These are phyloP conservation scores for Boletus sp. DNA, from an alignment of 768 basidiomycete species.

Conservation along the genomic window DNA sequence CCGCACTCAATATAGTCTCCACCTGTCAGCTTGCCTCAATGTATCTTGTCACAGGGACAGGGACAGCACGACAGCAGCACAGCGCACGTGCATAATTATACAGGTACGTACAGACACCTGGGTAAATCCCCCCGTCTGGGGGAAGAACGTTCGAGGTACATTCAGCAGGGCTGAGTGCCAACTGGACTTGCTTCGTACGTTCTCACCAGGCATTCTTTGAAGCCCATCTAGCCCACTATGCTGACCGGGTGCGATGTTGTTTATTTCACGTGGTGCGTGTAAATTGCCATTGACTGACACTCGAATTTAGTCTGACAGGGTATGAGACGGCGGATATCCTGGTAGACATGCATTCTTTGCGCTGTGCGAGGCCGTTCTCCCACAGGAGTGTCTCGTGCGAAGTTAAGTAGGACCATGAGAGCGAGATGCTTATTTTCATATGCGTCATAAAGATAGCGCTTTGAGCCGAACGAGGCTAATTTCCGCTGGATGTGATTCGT, in stretches of 20 bases:
- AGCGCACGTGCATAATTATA: too few species aligned
- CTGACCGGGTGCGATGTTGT: not conserved
- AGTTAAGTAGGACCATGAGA: not conserved
- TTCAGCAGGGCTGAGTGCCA: not conserved
- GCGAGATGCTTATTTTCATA: not conserved
- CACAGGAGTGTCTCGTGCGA: constrained; percentile 1
- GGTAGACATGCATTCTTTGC: not conserved
- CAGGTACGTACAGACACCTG: too few species aligned
- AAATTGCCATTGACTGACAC: not conserved
- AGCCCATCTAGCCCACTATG: not conserved
- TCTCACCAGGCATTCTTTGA: not conserved
- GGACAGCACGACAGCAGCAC: too few species aligned
- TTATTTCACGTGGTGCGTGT: not conserved
- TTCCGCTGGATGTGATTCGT: not conserved
- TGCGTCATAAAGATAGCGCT: not conserved
- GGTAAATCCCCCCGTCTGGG: too few species aligned
- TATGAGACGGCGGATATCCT: not conserved
- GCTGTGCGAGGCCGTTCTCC: not conserved
- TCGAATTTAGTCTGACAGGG: not conserved
- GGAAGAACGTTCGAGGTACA: constrained; percentile 1
- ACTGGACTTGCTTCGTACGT: not conserved
- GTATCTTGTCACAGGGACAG: too few species aligned
- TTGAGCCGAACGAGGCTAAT: constrained; percentile 9
- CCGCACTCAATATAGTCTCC: too few species aligned
- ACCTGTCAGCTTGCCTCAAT: too few species aligned